Evolutionary conservation across 768 basidiomycete genomes (phyloP).

Genomic region (Lactarius akahatsu): DNA sequence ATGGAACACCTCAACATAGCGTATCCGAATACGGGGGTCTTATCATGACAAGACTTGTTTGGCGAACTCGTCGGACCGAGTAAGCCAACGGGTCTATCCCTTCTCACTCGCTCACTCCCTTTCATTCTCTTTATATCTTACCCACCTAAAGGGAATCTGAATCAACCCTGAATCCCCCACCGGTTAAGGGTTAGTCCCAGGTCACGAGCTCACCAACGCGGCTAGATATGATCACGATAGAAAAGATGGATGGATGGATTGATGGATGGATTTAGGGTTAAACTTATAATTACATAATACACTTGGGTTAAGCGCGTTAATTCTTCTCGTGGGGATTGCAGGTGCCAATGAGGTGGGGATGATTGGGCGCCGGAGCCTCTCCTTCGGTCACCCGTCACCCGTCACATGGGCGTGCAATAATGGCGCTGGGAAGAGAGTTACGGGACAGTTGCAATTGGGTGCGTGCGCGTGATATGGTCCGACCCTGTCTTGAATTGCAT

Average conservation of each 20-base stretch:
- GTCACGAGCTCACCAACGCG: slow-evolving; percentile 24
- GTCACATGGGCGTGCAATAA: slow-evolving; percentile 22
- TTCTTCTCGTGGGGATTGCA: slow-evolving; percentile 11
- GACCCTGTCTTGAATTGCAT: slow-evolving; percentile 10
- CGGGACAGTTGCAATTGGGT: slow-evolving; percentile 11
- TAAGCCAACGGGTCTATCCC: slow-evolving; percentile 6
- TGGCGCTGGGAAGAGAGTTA: slow-evolving; percentile 17
- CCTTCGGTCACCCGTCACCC: not conserved
- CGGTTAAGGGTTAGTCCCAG: slow-evolving; percentile 26
- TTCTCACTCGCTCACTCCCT: not conserved
- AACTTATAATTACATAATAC: slow-evolving; percentile 4
- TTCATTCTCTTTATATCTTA: not conserved
- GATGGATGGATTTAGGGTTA: not conserved
- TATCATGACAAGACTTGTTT: slow-evolving; percentile 12
- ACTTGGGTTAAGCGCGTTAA: not conserved
- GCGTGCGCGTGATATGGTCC: slow-evolving; percentile 17
- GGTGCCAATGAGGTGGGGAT: slow-evolving; percentile 24
- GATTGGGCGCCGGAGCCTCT: not conserved
- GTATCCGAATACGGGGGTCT: not conserved
- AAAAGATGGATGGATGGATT: slow-evolving; percentile 4
- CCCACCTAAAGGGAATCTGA: not conserved
- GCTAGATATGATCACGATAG: slow-evolving; percentile 27
- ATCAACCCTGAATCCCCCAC: not conserved
- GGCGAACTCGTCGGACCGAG: slow-evolving; percentile 24
- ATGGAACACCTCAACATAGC: slow-evolving; percentile 14